Conservation (phyloP, 768 basidiomycete genomes). For the Fomitopsis pulvina region DNA sequence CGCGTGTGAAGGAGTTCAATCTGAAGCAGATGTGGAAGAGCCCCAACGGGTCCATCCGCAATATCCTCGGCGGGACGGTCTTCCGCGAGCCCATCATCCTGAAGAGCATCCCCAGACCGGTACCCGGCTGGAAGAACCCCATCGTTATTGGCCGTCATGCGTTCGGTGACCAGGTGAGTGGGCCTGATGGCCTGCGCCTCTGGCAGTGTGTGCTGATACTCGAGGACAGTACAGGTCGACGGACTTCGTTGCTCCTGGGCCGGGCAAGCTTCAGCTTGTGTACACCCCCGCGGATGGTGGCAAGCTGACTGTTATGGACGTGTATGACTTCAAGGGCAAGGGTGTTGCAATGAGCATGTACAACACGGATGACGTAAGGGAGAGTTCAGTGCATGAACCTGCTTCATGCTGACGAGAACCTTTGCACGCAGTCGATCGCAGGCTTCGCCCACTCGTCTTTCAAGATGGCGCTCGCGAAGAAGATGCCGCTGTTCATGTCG, state of each 20-base stretch:
- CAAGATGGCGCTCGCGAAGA: constrained; percentile 87
- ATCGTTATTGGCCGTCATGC: constrained; percentile 97
- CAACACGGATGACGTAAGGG: constrained; percentile 89
- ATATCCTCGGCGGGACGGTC: constrained; percentile 96
- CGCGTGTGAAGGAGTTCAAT: constrained; percentile 92
- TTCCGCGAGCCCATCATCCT: constrained; percentile 99
- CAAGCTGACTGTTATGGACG: constrained; percentile 61
- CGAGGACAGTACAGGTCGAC: constrained; percentile 76
- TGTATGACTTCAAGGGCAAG: constrained; percentile 89
- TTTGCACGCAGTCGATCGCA: constrained; percentile 60
- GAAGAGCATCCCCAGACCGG: constrained; percentile 80
- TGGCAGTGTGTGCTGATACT: not conserved
- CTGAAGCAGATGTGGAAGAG: constrained; percentile 99
- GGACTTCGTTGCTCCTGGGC: constrained; percentile 85
- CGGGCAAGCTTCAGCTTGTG: constrained; percentile 90
- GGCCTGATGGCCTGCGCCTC: not conserved
- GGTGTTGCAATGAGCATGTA: constrained; percentile 98
- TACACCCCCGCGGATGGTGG: constrained; percentile 79
- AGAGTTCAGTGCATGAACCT: not conserved
- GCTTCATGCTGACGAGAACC: not conserved
- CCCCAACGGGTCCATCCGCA: constrained; percentile 96
- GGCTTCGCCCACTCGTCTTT: constrained; percentile 98
- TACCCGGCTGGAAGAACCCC: constrained; percentile 96
- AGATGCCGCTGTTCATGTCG: constrained; percentile 88
- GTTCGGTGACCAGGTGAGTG: constrained; percentile 83